Evolutionary conservation across 768 basidiomycete genomes (phyloP), one percentile per base, ranked within the genome.

Genomic region (Chalciporus sphaerocephalus): DNA sequence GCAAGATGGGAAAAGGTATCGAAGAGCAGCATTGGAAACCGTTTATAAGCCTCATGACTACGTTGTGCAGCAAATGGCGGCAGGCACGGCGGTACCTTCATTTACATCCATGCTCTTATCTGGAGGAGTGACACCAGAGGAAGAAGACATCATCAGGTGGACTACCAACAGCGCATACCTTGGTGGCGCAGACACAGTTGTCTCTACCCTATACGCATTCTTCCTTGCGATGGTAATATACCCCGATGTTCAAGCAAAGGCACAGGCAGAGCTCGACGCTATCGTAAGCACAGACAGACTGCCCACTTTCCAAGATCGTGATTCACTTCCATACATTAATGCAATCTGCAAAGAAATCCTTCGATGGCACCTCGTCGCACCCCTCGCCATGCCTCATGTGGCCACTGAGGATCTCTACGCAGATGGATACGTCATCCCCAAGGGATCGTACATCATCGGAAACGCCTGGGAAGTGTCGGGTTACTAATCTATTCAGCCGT

Each of bases 341-440:
- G 46, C 56, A 0, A 11, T 57, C 28, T 59, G 56, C 24, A 47
- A 7, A 15, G 56, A 59, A 15, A 25, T 58, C 16, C 41, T 53
- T 8, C 15, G 46, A 7, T 52, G 50, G 50, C 27, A 52, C 4
- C 30, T 33, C 1, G 27, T 47, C 8, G 2, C 3, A 4, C 47
- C 51, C 3, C 0, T 49, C 11, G 27, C 53, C 55, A 23, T 15
- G 46, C 23, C 13, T 24, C 55, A 54, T 25, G 38, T 40, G 35
- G 38, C 30, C 10, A 43, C 37, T 15, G 38, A 59, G 20, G 60
- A 64, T 8, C n/a, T 44, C 2, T 23, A 44, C 35, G 51, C 54
- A 18, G 32, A 59, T 4, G 62, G 58, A 3, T 54, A 53, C 22
- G 9, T 51, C 0, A 64, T 64, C 3, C 51, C 56, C 1, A 54